phyloP scores from a whole-genome alignment of 352 stramenopile genomes.

The Phytophthora pini region DNA sequence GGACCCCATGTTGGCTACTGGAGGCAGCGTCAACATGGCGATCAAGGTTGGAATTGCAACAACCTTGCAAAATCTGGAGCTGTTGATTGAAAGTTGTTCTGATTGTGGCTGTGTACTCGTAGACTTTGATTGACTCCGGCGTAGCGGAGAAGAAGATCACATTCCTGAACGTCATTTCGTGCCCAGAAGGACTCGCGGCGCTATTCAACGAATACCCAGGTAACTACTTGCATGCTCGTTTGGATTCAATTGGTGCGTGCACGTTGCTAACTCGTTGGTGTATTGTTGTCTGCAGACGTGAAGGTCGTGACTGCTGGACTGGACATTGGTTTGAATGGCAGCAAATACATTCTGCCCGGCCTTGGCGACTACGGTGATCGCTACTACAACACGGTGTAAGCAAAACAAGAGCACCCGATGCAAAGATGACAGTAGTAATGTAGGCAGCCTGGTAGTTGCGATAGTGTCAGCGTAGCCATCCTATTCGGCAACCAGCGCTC shows the following conservation, averaged over 20 bases:
- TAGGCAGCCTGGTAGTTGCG: conserved; percentile 16
- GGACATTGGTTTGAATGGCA: conserved; percentile 90
- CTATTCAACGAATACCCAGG: conserved; percentile 80
- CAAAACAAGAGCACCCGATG: neutral
- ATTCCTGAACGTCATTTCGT: conserved; percentile 96
- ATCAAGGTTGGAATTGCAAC: conserved; percentile 70
- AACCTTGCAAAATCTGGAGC: conserved; percentile 1
- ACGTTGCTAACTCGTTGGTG: conserved; percentile 6
- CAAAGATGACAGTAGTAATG: conserved; percentile 12
- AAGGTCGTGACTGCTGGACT: conserved; percentile 86
- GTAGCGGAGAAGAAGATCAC: conserved; percentile 92
- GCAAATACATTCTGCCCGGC: conserved; percentile 97
- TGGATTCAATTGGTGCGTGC: neutral
- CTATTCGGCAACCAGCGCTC: conserved; percentile 1
- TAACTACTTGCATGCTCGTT: conserved; percentile 15
- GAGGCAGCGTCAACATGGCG: conserved; percentile 89
- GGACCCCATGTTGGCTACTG: conserved; percentile 97
- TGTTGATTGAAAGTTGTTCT: conserved; percentile 1
- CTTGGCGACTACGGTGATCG: conserved; percentile 96
- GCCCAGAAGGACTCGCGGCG: conserved; percentile 88
- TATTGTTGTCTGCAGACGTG: conserved; percentile 37
- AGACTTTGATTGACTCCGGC: conserved; percentile 85
- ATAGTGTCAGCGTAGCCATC: conserved; percentile 6
- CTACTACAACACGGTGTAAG: conserved; percentile 87
- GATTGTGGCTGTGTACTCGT: conserved; percentile 4